These are phyloP conservation scores for Capillidium rhysosporum DNA, from an alignment of 371 early-diverging fungal genomes.

Conservation along the genomic window DNA sequence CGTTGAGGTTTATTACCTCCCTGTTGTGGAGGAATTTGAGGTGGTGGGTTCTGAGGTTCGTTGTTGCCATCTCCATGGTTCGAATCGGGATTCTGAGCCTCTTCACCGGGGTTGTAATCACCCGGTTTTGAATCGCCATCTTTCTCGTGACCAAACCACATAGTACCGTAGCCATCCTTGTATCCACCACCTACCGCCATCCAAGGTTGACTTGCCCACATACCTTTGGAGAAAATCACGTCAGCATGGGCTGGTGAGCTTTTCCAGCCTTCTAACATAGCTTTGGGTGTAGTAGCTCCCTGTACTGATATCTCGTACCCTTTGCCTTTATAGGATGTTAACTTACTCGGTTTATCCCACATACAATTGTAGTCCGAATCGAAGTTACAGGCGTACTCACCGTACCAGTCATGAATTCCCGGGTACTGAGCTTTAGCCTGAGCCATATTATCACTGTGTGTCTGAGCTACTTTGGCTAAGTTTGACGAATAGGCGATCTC, in stretches of 20 bases:
- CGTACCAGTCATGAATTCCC: neutral
- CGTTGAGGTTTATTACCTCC: neutral
- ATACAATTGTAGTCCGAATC: neutral
- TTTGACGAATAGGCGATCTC: neutral
- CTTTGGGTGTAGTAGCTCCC: neutral
- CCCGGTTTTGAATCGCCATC: neutral
- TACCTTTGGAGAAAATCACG: neutral
- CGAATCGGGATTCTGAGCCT: neutral
- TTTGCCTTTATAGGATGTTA: neutral
- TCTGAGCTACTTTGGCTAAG: neutral
- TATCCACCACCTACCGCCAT: neutral
- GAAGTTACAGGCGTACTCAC: neutral
- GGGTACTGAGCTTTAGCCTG: neutral
- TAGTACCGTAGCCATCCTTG: neutral
- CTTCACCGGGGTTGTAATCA: neutral
- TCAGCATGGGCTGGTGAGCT: neutral
- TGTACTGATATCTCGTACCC: neutral
- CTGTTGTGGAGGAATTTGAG: neutral
- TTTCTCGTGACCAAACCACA: neutral
- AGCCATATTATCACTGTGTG: neutral
- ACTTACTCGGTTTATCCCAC: neutral
- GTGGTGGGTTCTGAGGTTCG: neutral
- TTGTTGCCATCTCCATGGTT: neutral
- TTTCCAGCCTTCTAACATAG: neutral
- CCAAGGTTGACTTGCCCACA: neutral